Evolutionary conservation across 306 rosid genomes (phyloP).

Genomic region (Arachis hypogaea): DNA sequence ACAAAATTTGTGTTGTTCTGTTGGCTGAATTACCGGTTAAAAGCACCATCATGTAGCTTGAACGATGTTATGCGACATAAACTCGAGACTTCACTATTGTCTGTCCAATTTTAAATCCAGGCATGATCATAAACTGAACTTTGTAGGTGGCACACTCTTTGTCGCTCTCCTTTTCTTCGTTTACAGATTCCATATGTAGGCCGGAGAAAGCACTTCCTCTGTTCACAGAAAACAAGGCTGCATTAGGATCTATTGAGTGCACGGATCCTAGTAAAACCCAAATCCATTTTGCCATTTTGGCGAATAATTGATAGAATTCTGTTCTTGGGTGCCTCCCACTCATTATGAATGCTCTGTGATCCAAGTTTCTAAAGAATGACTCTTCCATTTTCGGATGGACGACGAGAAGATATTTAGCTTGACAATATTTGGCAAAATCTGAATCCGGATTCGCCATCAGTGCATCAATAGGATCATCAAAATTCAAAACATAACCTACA

Average conservation of each 20-base stretch:
- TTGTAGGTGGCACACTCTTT: slow-evolving; percentile 29
- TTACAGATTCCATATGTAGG: slow-evolving; percentile 70
- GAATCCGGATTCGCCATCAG: slow-evolving; percentile 68
- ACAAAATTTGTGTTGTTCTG: slow-evolving; percentile 38
- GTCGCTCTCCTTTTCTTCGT: slow-evolving; percentile 44
- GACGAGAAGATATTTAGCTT: slow-evolving; percentile 56
- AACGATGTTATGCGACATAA: slow-evolving; percentile 51
- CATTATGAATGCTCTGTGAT: slow-evolving; percentile 59
- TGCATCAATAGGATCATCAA: slow-evolving; percentile 65
- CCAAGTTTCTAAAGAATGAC: slow-evolving; percentile 74
- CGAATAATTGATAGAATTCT: slow-evolving; percentile 73
- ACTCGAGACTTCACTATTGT: slow-evolving; percentile 64
- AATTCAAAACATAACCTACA: slow-evolving; percentile 57
- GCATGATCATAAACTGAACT: slow-evolving; percentile 84
- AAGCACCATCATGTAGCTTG: slow-evolving; percentile 39
- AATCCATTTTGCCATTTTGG: slow-evolving; percentile 79
- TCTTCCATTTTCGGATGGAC: slow-evolving; percentile 77
- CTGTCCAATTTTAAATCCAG: slow-evolving; percentile 71
- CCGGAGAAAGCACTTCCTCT: slow-evolving; percentile 61
- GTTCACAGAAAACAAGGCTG: slow-evolving; percentile 55
- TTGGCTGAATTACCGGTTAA: slow-evolving; percentile 49
- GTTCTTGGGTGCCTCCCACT: slow-evolving; percentile 83
- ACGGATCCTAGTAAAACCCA: slow-evolving; percentile 73
- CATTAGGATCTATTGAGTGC: slow-evolving; percentile 55
- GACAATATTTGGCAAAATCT: slow-evolving; percentile 69